Conservation (phyloP, 352 stramenopile species). For the Pythium guiyangense region DNA sequence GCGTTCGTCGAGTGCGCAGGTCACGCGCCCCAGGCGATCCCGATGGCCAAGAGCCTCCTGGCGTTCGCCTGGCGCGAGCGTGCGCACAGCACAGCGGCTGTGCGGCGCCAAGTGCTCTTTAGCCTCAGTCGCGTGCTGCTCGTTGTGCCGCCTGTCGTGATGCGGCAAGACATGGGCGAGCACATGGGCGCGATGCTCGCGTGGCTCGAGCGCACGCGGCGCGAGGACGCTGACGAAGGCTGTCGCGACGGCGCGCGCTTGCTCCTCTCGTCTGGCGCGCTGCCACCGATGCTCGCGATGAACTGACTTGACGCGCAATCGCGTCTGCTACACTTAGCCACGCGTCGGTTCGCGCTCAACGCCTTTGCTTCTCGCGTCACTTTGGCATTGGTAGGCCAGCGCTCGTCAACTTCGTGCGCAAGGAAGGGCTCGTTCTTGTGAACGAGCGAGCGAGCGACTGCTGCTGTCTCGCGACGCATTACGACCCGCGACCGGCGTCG, state of each 20-base stretch:
- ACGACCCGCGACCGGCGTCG: no score
- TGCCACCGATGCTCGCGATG: slow-evolving; percentile 29
- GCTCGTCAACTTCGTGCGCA: no score
- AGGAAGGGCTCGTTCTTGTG: no score
- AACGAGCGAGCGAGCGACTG: no score
- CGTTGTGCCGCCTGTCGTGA: slow-evolving; percentile 44
- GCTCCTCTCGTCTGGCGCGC: slow-evolving; percentile 38
- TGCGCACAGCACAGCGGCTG: slow-evolving; percentile 31
- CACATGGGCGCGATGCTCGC: slow-evolving; percentile 34
- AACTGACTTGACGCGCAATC: not conserved
- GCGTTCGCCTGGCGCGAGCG: slow-evolving; percentile 69
- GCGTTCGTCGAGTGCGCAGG: slow-evolving; percentile 67
- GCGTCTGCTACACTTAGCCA: no score
- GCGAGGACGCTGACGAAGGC: slow-evolving; percentile 51
- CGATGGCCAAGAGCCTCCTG: slow-evolving; percentile 67
- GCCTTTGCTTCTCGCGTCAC: no score
- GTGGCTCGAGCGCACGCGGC: slow-evolving; percentile 48
- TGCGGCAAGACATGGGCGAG: slow-evolving; percentile 52
- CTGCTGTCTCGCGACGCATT: no score
- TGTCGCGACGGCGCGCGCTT: slow-evolving; percentile 61
- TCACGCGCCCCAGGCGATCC: slow-evolving; percentile 44
- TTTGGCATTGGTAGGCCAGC: no score
- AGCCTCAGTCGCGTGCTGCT: slow-evolving; percentile 67
- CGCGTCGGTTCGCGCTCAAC: no score
- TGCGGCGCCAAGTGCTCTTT: slow-evolving; percentile 72